phyloP scores from a whole-genome alignment of 306 rosid species.

The Cucumis melo region DNA sequence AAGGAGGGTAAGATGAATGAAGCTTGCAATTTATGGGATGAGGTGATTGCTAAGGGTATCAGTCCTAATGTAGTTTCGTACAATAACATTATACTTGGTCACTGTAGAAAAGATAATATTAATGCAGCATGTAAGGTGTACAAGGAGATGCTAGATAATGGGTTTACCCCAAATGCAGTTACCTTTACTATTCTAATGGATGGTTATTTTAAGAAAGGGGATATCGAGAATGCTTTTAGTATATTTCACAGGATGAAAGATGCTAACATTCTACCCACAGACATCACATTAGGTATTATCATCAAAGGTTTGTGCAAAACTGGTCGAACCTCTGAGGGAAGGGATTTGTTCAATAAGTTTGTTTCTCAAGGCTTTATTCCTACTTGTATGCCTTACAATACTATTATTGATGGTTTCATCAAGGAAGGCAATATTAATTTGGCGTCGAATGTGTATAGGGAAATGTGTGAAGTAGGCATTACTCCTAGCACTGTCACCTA shows the following conservation, averaged over 20 bases:
- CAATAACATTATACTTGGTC: constrained; percentile 51
- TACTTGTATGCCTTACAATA: constrained; percentile 38
- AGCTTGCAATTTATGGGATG: constrained; percentile 42
- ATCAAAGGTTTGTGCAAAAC: constrained; percentile 66
- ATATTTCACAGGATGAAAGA: constrained; percentile 47
- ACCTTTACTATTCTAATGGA: constrained; percentile 42
- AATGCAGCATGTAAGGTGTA: constrained; percentile 29
- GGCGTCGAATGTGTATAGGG: constrained; percentile 32
- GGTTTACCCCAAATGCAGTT: constrained; percentile 42
- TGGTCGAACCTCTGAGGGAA: constrained; percentile 41
- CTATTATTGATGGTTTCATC: constrained; percentile 48
- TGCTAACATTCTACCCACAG: constrained; percentile 39
- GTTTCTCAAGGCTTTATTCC: constrained; percentile 41
- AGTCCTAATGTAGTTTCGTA: constrained; percentile 40
- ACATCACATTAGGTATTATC: constrained; percentile 26
- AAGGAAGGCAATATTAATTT: constrained; percentile 46
- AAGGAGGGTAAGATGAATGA: constrained; percentile 37
- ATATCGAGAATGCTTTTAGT: constrained; percentile 22
- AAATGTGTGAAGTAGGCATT: constrained; percentile 49
- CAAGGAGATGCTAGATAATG: constrained; percentile 35
- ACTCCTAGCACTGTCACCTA: constrained; percentile 44
- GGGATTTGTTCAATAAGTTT: constrained; percentile 30
- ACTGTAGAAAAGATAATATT: constrained; percentile 41
- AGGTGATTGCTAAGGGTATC: constrained; percentile 41
- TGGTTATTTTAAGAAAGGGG: constrained; percentile 50